Evolutionary conservation across 768 basidiomycete genomes (phyloP).

Genomic region (Kwoniella mangroviensis): DNA sequence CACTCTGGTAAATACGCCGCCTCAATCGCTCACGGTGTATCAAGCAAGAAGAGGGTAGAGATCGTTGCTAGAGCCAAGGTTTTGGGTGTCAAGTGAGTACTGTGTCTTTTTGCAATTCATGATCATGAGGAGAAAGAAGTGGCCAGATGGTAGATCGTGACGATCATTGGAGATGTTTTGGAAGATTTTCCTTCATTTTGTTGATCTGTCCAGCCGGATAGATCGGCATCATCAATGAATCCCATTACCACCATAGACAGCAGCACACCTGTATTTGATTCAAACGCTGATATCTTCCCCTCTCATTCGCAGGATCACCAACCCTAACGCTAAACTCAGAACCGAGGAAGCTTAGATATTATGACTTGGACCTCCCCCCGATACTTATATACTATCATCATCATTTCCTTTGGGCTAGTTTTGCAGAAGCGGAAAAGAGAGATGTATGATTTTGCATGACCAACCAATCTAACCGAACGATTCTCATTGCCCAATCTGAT

Average conservation of each 20-base stretch:
- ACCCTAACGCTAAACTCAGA: constrained; percentile 87
- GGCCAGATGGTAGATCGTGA: no score
- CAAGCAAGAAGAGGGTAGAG: constrained; percentile 87
- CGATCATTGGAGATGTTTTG: no score
- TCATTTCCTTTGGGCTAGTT: constrained; percentile 7
- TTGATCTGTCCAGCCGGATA: not conserved
- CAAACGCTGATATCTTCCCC: constrained; percentile 1
- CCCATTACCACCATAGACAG: not conserved
- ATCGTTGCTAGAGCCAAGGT: constrained; percentile 79
- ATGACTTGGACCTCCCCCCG: not conserved
- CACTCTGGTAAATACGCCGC: constrained; percentile 96
- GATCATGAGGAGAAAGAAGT: not conserved
- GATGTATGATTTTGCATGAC: constrained; percentile 24
- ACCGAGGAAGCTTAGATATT: constrained; percentile 73
- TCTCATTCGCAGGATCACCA: constrained; percentile 68
- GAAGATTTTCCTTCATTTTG: no score
- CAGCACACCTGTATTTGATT: not conserved
- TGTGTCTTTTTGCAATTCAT: no score
- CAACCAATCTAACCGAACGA: not conserved
- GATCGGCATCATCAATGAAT: not conserved
- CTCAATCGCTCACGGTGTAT: constrained; percentile 95
- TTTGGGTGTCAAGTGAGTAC: constrained; percentile 69
- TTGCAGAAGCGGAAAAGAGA: constrained; percentile 5
- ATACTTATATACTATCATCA: not conserved
- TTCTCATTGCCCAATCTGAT: no score